Evolutionary conservation across 2,329 filamentous ascomycete species (phyloP).

Genomic region (Drechmeria coniospora): DNA sequence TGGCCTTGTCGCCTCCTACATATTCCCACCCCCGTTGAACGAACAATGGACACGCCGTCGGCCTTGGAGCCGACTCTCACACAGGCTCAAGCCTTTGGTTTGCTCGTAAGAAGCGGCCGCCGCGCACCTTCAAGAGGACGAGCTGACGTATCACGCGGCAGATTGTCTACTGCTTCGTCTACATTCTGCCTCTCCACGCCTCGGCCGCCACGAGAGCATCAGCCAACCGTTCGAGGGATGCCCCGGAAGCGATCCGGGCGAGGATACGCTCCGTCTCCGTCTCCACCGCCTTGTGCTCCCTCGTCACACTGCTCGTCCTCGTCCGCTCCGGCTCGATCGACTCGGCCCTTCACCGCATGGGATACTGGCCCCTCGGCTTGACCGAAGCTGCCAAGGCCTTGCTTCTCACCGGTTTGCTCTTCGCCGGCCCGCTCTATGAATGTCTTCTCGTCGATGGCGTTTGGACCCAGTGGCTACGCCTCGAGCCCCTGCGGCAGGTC

Average conservation of each 20-base stretch:
- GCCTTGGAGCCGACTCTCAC: no score
- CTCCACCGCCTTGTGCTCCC: slow-evolving; percentile 54
- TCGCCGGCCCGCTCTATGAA: slow-evolving; percentile 74
- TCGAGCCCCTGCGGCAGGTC: slow-evolving; percentile 39
- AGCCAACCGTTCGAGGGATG: slow-evolving; percentile 64
- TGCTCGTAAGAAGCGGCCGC: slow-evolving; percentile 11
- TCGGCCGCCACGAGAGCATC: slow-evolving; percentile 68
- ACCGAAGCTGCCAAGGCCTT: slow-evolving; percentile 48
- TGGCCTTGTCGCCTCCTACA: no score
- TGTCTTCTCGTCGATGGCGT: slow-evolving; percentile 54
- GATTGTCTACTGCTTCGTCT: slow-evolving; percentile 73
- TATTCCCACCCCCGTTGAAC: no score
- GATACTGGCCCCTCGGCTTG: slow-evolving; percentile 63
- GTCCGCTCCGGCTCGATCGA: neutral
- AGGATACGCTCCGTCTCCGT: slow-evolving; percentile 67
- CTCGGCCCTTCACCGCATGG: slow-evolving; percentile 46
- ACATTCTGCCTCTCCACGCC: slow-evolving; percentile 83
- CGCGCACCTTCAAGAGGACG: neutral
- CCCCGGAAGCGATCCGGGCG: slow-evolving; percentile 75
- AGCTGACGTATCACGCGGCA: slow-evolving; percentile 4
- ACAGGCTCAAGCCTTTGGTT: slow-evolving; percentile 11
- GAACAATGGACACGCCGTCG: no score
- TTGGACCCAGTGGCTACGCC: slow-evolving; percentile 48
- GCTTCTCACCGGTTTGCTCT: slow-evolving; percentile 63
- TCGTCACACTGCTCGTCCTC: slow-evolving; percentile 53